These are phyloP conservation scores for Diaporthe ilicicola DNA, from an alignment of 2,329 filamentous ascomycete genomes.

Conservation along the genomic window DNA sequence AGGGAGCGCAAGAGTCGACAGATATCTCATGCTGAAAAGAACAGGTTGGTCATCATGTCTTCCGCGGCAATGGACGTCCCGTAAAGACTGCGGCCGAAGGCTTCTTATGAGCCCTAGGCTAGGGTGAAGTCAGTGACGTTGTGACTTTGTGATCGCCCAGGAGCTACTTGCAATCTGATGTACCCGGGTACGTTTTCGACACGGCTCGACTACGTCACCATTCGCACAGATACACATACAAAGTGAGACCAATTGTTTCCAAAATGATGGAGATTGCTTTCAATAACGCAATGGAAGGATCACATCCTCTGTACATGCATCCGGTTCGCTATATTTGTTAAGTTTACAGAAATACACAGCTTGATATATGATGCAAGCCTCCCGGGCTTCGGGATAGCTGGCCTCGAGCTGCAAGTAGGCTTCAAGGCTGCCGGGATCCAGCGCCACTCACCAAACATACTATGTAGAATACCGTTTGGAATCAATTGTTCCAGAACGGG, in stretches of 20 bases:
- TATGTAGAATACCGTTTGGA: too few relatives aligned
- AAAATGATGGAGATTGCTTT: too few relatives aligned
- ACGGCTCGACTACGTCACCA: conserved; percentile 11
- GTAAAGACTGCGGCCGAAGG: not conserved
- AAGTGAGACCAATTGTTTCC: not conserved
- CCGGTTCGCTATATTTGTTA: not conserved
- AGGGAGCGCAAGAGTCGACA: not conserved
- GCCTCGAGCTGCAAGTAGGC: too few relatives aligned
- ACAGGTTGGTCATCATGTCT: not conserved
- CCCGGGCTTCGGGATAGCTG: too few relatives aligned
- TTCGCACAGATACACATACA: not conserved
- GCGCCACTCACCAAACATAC: too few relatives aligned
- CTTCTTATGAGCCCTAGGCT: not conserved
- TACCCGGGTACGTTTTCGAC: not conserved
- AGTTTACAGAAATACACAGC: too few relatives aligned
- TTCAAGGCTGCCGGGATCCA: too few relatives aligned
- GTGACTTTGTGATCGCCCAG: not conserved
- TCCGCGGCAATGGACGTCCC: not conserved
- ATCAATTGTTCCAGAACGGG: too few relatives aligned
- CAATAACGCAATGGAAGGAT: not conserved
- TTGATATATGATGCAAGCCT: not conserved
- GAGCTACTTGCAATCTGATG: not conserved
- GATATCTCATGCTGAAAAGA: conserved; percentile 18
- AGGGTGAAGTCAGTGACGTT: not conserved
- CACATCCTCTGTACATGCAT: not conserved